Base-by-base conservation (phyloP, 768 basidiomycete genomes). In the Boletales sp. region DNA sequence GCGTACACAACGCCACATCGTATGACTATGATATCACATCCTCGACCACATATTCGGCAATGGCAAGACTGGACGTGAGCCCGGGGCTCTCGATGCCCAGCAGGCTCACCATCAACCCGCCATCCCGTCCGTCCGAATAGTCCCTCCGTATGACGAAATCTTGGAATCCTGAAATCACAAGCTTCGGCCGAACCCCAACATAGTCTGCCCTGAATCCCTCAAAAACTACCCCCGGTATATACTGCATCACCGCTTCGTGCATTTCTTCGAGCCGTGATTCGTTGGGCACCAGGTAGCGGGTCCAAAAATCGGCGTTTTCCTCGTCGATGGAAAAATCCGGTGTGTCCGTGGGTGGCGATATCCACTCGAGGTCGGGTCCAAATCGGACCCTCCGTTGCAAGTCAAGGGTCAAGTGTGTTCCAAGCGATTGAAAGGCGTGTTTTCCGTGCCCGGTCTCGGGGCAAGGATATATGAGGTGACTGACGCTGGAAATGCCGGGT, bases 71-170 rank as follows among this genome's bases (percentile, higher is more conserved):
- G 10, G 87, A 80, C 5, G 95, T 98, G 63, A 98, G 69, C 0
- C 95, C 95, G 0, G 95, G 95, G 54, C 87, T 90, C 64, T 96
- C 93, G 54, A 98, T 93, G 0, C 94, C 93, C 63, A 93, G 65
- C 53, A 96, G 70, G 63, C 83, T 93, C 57, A 97, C 77, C 83
- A 98, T 85, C 51, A 60, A 50, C 19, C 57, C 62, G 12, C 42
- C 40, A 15, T 56, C 62, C 55, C 61, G 72, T 9, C 60, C 66
- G n/a, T 68, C 67, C 1, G 81, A 76, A 59, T 82, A 81, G 62
- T 92, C 83, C 18, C 69, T 77, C 38, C 85, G 77, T 63, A 92
- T 73, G 8, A 83, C 68, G 61, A 96, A 97, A 63, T 98, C 95
- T 50, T 86, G 82, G 69, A 95, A 94, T 5, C 87, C 86, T 1